Conservation (phyloP, 2,329 filamentous ascomycete species). For the Juglanconis oblonga region DNA sequence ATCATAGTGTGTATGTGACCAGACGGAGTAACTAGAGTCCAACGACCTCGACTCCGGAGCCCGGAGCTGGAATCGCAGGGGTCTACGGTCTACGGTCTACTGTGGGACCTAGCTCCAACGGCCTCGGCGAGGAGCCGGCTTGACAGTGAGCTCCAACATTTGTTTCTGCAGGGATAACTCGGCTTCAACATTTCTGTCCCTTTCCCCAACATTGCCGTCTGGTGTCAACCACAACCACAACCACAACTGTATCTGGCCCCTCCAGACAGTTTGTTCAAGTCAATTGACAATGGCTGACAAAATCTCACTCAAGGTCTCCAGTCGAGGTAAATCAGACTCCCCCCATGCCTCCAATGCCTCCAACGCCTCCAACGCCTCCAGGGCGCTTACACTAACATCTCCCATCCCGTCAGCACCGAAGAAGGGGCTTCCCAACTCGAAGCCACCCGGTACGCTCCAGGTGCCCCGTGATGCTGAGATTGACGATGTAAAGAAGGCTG, state of each 20-base stretch:
- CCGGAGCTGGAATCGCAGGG: too few species aligned
- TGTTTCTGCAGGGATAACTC: neutral
- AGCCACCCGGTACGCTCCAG: slow-evolving; percentile 50
- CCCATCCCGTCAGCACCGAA: slow-evolving; percentile 34
- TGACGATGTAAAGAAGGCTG: slow-evolving; percentile 55
- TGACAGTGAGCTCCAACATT: neutral
- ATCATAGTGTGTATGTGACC: too few species aligned
- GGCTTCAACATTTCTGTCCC: neutral
- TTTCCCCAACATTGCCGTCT: neutral
- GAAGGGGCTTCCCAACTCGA: slow-evolving; percentile 45
- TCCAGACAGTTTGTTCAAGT: neutral
- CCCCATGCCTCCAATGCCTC: neutral
- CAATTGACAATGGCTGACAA: slow-evolving; percentile 8
- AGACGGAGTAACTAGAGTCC: too few species aligned
- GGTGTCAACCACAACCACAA: neutral
- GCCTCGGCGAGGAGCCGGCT: neutral
- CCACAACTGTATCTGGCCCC: neutral
- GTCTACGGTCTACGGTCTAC: too few species aligned
- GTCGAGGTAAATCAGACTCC: neutral
- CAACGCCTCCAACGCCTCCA: neutral
- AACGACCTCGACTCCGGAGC: too few species aligned
- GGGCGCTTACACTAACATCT: neutral
- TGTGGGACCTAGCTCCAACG: neutral
- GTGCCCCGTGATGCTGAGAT: slow-evolving; percentile 51
- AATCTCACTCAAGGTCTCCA: slow-evolving; percentile 14